Evolutionary conservation across 2,329 filamentous ascomycete genomes (phyloP), one percentile per base, ranked within the genome.

Genomic region (Dothideomycetes sp.): DNA sequence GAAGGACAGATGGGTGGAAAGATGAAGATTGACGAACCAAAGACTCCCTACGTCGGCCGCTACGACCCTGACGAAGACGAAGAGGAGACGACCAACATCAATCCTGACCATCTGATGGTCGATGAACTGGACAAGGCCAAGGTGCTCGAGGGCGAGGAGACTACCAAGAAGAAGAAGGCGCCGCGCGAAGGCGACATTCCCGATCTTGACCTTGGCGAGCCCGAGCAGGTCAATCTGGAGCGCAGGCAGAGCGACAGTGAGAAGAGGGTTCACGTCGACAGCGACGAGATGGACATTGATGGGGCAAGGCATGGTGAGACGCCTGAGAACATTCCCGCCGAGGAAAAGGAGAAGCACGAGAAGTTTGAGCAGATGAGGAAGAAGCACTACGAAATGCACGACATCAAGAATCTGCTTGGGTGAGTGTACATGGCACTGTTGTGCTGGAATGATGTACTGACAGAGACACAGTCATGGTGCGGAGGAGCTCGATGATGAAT

Each of bases 21-120:
- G 45, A 98, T 98, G 91, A 98, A 96, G 72, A 98, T 98, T 50
- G 84, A 87, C 51, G 91, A 98, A 68, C 91, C 91, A 47, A 98
- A 98, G 73, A 98, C 91, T 6, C 91, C 91, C 4, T 98, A 89
- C 60, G 91, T 86, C 24, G 83, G 82, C 57, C 85, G 87, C 56
- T 95, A 95, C 63, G 84, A 96, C 57, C 87, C 88, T 4, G 62
- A 78, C 29, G 86, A 95, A 56, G 89, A 96, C 49, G 82, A 81
- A 23, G 84, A 89, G 51, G 85, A 91, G 55, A 58, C 76, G 17
- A 63, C 64, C 33, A 67, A 69, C 48, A 64, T 83, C 48, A 81
- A 94, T 55, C 78, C 82, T 4, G 73, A 83, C 42, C 79, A 83
- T 19, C 64, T 85, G 46, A 68, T 77, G 9, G 80, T 82, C 2